These are phyloP conservation scores for Pythium scleroteichum DNA, from an alignment of 352 stramenopile genomes.

Conservation along the genomic window DNA sequence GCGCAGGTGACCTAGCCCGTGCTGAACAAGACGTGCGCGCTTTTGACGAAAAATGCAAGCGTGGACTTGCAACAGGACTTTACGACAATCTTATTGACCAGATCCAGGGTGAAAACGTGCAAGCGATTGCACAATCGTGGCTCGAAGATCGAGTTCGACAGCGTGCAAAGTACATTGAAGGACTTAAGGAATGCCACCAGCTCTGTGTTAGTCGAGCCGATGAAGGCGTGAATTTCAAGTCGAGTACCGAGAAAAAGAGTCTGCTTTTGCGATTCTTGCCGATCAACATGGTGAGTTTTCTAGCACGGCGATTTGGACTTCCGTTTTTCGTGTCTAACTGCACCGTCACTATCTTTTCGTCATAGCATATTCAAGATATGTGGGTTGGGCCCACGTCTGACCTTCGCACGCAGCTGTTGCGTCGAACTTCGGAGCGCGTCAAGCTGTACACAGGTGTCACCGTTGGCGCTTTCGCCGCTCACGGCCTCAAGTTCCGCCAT, in stretches of 20 bases:
- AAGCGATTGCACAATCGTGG: conserved; percentile 69
- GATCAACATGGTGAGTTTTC: conserved; percentile 60
- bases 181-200: conserved; percentile 67
- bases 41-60: conserved; percentile 71
- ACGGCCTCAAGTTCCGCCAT: conserved; percentile 85
- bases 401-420: conserved; percentile 62
- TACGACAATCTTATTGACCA: conserved; percentile 89
- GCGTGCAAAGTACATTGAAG: conserved; percentile 68
- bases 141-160: conserved; percentile 70
- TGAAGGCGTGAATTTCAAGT: conserved; percentile 78
- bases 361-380: conserved; percentile 80
- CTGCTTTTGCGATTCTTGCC: conserved; percentile 69
- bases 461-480: conserved; percentile 76
- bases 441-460: conserved; percentile 73
- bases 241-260: conserved; percentile 84
- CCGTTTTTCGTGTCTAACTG: not conserved
- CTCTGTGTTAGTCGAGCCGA: conserved; percentile 66
- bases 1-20: conserved; percentile 47
- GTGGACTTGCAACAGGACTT: conserved; percentile 51
- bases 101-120: conserved; percentile 79
- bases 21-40: conserved; percentile 50
- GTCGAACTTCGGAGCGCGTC: conserved; percentile 59
- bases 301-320: not conserved
- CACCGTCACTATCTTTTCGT: not conserved
- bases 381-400: conserved; percentile 74